Percentiles rank a stretch among this genome's conserved stretches.
These are phyloP conservation scores for Hysterangium stoloniferum DNA, from an alignment of 768 basidiomycete species.

Conservation along the genomic window DNA sequence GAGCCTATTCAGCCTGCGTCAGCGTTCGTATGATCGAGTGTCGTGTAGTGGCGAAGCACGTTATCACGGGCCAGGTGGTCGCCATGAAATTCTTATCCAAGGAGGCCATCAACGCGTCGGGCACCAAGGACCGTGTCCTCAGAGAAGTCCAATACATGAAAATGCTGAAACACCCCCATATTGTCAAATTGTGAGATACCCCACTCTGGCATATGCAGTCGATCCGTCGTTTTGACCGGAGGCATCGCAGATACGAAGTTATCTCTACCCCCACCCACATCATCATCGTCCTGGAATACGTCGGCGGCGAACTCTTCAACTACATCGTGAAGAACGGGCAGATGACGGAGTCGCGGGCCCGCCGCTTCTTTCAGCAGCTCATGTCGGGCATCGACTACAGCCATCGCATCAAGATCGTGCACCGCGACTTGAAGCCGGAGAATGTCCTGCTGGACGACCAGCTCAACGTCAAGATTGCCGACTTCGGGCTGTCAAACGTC, in stretches of 20 bases:
- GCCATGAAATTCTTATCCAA: constrained; percentile 98
- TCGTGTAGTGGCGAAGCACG: constrained; percentile 78
- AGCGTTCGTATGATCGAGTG: not conserved
- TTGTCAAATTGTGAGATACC: constrained; percentile 90
- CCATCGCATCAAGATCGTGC: constrained; percentile 93
- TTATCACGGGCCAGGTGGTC: constrained; percentile 89
- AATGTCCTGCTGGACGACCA: constrained; percentile 74
- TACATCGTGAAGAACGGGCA: constrained; percentile 93
- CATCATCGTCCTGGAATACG: constrained; percentile 96
- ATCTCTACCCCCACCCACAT: constrained; percentile 94
- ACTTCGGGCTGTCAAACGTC: constrained; percentile 94
- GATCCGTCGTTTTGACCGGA: constrained; percentile 1
- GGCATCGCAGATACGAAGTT: constrained; percentile 56
- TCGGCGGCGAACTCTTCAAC: constrained; percentile 94
- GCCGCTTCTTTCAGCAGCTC: constrained; percentile 97
- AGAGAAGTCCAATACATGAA: constrained; percentile 97
- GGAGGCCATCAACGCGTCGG: constrained; percentile 84
- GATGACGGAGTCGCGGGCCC: constrained; percentile 79
- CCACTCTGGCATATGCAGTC: too few relatives aligned
- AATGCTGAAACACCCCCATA: constrained; percentile 88
- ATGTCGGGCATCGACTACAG: constrained; percentile 97
- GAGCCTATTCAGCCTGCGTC: constrained; percentile 29
- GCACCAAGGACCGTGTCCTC: constrained; percentile 86
- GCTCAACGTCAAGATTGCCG: constrained; percentile 92
- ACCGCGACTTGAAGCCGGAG: constrained; percentile 96